These are phyloP conservation scores for Batkoa obscura DNA, from an alignment of 371 early-diverging fungal genomes.

Conservation along the genomic window DNA sequence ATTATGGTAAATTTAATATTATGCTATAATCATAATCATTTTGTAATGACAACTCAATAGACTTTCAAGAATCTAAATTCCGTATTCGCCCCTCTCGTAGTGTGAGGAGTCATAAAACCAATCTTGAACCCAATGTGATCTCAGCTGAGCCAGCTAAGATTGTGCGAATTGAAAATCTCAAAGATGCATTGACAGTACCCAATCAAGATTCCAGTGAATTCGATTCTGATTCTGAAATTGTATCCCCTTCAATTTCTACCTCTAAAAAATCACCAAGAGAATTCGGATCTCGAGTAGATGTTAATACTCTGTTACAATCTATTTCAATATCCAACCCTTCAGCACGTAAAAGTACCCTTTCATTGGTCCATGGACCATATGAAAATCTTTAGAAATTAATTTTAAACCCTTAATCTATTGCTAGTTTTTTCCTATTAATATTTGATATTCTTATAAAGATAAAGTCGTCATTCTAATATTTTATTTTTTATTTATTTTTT, in stretches of 20 bases:
- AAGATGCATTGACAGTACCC: constrained; percentile 1
- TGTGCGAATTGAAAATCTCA: constrained; percentile 3
- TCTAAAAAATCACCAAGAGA: constrained; percentile 6
- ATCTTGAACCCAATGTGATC: not conserved
- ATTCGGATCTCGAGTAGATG: constrained; percentile 2
- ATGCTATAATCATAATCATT: not conserved
- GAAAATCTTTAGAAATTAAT: not conserved
- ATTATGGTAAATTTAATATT: not conserved
- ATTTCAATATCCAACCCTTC: not conserved
- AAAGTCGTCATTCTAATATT: too few species aligned
- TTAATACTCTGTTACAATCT: not conserved
- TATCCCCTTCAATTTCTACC: constrained; percentile 1
- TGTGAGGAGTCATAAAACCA: not conserved
- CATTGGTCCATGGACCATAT: constrained; percentile 3
- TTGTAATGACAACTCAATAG: not conserved
- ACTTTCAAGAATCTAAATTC: constrained; percentile 5
- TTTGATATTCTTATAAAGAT: too few species aligned
- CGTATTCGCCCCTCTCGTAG: constrained; percentile 1
- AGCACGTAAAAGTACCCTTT: not conserved
- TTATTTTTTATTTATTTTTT: too few species aligned
- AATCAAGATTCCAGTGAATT: constrained; percentile 1
- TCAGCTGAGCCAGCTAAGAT: not conserved
- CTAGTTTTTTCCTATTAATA: too few species aligned
- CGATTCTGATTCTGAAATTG: constrained; percentile 5
- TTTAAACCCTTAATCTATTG: too few species aligned